These are phyloP conservation scores for Solanum chiquidenum DNA, from an alignment of 257 asterid species.

Conservation along the genomic window DNA sequence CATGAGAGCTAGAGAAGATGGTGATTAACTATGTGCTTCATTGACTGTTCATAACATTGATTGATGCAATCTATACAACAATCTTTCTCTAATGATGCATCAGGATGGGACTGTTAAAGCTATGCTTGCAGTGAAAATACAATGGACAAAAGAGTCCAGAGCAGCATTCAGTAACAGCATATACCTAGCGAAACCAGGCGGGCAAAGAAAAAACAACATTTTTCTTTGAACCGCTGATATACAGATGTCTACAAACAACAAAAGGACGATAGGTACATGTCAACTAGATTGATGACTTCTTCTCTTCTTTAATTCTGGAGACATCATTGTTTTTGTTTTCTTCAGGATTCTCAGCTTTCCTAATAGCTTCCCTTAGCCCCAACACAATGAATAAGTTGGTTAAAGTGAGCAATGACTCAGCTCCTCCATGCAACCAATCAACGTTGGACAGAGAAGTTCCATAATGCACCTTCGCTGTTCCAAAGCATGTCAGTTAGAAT, in stretches of 20 bases:
- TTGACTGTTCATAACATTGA: neutral
- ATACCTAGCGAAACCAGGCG: neutral
- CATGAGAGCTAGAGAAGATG: neutral
- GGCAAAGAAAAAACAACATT: neutral
- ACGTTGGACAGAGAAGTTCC: conserved; percentile 91
- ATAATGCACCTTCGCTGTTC: conserved; percentile 80
- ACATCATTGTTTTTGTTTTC: conserved; percentile 20
- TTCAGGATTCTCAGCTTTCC: conserved; percentile 28
- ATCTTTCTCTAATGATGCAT: neutral
- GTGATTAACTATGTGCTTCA: neutral
- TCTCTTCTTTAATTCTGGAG: conserved; percentile 29
- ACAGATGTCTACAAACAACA: neutral
- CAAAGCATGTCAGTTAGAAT: conserved; percentile 3
- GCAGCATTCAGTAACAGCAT: neutral
- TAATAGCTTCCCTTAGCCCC: conserved; percentile 70
- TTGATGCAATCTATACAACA: neutral
- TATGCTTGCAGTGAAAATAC: neutral
- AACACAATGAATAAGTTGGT: conserved; percentile 86
- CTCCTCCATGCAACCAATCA: conserved; percentile 97
- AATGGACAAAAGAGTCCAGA: neutral
- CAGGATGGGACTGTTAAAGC: neutral
- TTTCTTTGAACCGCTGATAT: neutral
- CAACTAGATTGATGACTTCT: conserved; percentile 36
- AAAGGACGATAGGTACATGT: neutral
- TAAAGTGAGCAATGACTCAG: conserved; percentile 83